Evolutionary conservation across 208 protist genomes (phyloP).

Genomic region (Strigomonas culicis): DNA sequence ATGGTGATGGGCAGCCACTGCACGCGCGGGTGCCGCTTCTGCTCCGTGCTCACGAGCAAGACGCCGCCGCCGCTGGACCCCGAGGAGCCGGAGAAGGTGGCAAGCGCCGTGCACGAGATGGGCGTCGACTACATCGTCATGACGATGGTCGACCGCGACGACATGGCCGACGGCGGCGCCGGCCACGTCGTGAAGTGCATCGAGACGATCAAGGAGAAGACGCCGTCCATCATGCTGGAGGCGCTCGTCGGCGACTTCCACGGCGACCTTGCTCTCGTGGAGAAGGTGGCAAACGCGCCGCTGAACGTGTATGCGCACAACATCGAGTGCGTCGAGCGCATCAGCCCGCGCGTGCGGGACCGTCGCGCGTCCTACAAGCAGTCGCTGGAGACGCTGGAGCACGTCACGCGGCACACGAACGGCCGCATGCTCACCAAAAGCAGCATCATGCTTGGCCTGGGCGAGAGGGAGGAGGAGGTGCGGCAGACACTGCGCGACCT

Average conservation of each 20-base stretch:
- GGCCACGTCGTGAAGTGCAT: constrained; percentile 93
- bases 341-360: constrained; percentile 93
- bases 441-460: constrained; percentile 98
- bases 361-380: constrained; percentile 94
- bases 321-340: constrained; percentile 96
- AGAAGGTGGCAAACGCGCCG: constrained; percentile 88
- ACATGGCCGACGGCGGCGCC: constrained; percentile 93
- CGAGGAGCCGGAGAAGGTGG: constrained; percentile 92
- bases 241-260: constrained; percentile 97
- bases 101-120: constrained; percentile 93
- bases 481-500: constrained; percentile 94
- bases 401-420: constrained; percentile 81
- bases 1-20: constrained; percentile 98
- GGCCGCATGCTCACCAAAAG: constrained; percentile 95
- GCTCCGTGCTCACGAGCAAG: constrained; percentile 94
- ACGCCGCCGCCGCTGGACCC: constrained; percentile 94
- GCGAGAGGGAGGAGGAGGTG: constrained; percentile 96
- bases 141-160: constrained; percentile 97
- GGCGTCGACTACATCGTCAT: constrained; percentile 98
- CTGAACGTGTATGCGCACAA: constrained; percentile 99
- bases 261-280: constrained; percentile 81
- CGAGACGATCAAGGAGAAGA: constrained; percentile 79
- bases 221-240: constrained; percentile 89
- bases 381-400: constrained; percentile 92
- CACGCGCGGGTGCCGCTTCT: constrained; percentile 98